phyloP scores from a whole-genome alignment of 805 yeast genomes.

The Lipomyces spencermartinsiae region DNA sequence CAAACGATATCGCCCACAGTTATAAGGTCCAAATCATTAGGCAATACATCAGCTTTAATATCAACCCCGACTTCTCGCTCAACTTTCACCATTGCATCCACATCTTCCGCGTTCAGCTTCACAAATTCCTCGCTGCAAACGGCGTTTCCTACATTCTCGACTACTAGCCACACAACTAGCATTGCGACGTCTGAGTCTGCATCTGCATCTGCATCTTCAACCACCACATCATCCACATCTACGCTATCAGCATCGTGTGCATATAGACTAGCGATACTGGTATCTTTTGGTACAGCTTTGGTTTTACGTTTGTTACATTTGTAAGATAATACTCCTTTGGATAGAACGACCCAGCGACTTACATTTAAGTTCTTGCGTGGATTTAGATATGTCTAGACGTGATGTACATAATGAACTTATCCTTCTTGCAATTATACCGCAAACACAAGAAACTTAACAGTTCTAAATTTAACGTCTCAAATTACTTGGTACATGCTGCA shows the following conservation, averaged over 20 bases:
- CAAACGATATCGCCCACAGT: background rate
- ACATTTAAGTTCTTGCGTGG: background rate
- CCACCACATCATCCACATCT: background rate
- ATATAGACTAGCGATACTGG: background rate
- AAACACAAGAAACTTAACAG: too few species aligned
- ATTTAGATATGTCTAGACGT: background rate
- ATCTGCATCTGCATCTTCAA: background rate
- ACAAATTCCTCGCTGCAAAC: constrained; percentile 1
- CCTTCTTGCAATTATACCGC: background rate
- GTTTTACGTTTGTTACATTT: background rate
- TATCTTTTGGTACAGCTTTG: background rate
- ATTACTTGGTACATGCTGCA: background rate
- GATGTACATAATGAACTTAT: background rate
- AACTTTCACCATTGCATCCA: background rate
- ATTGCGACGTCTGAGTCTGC: constrained; percentile 4
- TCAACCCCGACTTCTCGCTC: background rate
- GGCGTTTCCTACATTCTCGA: background rate
- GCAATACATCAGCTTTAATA: background rate
- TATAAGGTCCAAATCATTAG: background rate
- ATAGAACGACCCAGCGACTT: too few species aligned
- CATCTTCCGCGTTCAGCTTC: background rate
- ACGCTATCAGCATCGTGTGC: background rate
- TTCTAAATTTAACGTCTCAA: too few species aligned
- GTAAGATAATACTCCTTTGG: too few species aligned
- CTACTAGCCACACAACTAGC: background rate